Percentiles rank a stretch among this genome's conserved stretches.
phyloP scores from a whole-genome alignment of 169 alveolate species.

The Plasmodium fragile region DNA sequence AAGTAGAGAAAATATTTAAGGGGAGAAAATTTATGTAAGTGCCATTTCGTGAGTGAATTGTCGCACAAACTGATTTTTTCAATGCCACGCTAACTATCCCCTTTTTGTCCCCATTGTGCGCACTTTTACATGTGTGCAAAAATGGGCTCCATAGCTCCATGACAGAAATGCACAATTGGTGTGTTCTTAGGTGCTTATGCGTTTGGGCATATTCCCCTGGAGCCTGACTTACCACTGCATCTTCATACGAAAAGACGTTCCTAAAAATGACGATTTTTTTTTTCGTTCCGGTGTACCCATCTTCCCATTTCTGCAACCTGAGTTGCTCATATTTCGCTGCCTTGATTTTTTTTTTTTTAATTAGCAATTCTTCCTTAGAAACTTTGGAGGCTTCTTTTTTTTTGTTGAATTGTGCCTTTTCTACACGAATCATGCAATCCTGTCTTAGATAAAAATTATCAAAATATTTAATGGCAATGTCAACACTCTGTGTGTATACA shows the following conservation, averaged over 20 bases:
- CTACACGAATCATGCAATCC: constrained; percentile 86
- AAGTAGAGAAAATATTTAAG: not conserved
- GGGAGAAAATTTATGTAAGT: not conserved
- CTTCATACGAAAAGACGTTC: constrained; percentile 85
- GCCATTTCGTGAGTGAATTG: not conserved
- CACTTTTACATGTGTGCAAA: not conserved
- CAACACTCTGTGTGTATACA: constrained; percentile 88
- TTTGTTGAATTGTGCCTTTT: constrained; percentile 80
- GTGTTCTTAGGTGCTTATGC: not conserved
- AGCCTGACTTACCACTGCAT: constrained; percentile 75
- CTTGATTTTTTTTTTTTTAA: constrained; percentile 47
- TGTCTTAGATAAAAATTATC: constrained; percentile 84
- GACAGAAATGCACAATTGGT: not conserved
- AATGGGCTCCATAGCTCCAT: not conserved
- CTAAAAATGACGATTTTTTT: constrained; percentile 84
- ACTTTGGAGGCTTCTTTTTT: constrained; percentile 41
- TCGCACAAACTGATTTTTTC: not conserved
- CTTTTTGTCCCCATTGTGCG: not conserved
- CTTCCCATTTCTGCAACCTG: constrained; percentile 61
- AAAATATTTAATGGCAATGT: constrained; percentile 86
- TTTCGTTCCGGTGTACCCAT: constrained; percentile 76
- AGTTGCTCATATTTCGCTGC: constrained; percentile 82
- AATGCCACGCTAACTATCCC: not conserved
- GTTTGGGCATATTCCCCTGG: not conserved
- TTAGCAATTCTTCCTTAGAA: constrained; percentile 64